A percentile compares a stretch with the other conserved stretches of the same genome.
These are phyloP conservation scores for Microdochium bolleyi DNA, from an alignment of 2,329 filamentous ascomycete species.

Conservation along the genomic window DNA sequence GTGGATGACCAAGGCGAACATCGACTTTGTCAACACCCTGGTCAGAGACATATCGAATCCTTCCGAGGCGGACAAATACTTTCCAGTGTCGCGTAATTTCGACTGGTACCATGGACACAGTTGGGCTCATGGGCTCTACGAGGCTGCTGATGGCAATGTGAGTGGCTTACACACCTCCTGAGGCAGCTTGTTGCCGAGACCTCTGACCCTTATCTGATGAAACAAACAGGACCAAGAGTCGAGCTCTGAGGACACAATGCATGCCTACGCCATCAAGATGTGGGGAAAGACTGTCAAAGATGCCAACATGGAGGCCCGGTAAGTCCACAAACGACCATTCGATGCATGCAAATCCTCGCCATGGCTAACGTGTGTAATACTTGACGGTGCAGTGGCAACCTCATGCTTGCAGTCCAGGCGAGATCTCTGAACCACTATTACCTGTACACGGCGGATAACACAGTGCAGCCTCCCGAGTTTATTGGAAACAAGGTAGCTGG, in stretches of 20 bases:
- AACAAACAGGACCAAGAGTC: constrained; percentile 62
- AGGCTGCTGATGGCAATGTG: constrained; percentile 64
- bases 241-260: constrained; percentile 84
- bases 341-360: neutral
- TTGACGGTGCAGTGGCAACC: constrained; percentile 47
- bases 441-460: constrained; percentile 65
- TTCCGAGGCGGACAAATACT: constrained; percentile 59
- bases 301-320: constrained; percentile 67
- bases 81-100: constrained; percentile 76
- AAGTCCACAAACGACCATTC: constrained; percentile 9
- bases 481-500: constrained; percentile 68
- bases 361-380: constrained; percentile 5
- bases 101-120: constrained; percentile 95
- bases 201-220: constrained; percentile 1
- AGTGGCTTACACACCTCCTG: neutral
- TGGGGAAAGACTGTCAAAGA: constrained; percentile 81
- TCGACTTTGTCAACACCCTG: constrained; percentile 73
- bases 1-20: constrained; percentile 64
- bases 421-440: constrained; percentile 75
- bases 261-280: constrained; percentile 83
- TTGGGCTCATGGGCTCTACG: constrained; percentile 77
- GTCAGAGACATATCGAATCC: constrained; percentile 81
- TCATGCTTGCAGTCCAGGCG: constrained; percentile 75
- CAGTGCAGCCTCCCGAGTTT: constrained; percentile 64
- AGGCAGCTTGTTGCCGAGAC: neutral